phyloP scores from a whole-genome alignment of 225 moss, liverwort and hornwort species.

The Asterella californica region DNA sequence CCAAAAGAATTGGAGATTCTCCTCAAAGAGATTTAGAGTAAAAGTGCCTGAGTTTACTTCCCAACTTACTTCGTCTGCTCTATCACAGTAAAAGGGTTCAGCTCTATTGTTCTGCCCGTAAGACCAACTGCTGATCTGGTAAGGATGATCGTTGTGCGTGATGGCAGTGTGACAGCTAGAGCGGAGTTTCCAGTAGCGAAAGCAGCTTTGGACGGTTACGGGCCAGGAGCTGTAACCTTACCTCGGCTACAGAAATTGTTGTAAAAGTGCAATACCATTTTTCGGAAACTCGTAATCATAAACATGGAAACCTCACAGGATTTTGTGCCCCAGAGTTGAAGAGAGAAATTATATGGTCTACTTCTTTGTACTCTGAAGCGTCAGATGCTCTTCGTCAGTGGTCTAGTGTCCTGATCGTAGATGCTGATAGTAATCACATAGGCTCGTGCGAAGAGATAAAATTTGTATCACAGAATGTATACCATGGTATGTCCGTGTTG shows the following conservation, averaged over 20 bases:
- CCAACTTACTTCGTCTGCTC: neutral
- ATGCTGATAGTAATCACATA: no score
- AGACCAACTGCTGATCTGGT: no score
- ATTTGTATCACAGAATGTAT: no score
- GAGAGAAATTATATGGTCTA: no score
- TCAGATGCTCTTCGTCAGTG: no score
- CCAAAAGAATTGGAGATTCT: neutral
- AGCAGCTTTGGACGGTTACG: conserved; percentile 77
- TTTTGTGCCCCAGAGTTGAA: no score
- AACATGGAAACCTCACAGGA: no score
- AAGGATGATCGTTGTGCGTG: neutral
- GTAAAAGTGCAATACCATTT: neutral
- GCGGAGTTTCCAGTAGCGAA: conserved; percentile 81
- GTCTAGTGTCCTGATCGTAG: no score
- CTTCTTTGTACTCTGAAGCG: no score
- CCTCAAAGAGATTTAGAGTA: neutral
- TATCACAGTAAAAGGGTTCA: neutral
- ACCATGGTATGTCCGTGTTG: no score
- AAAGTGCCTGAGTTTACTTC: neutral
- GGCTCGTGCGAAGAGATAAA: no score
- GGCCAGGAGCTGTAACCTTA: conserved; percentile 72
- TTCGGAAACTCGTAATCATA: no score
- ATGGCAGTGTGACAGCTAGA: conserved; percentile 63
- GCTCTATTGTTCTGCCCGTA: neutral
- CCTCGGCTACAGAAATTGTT: conserved; percentile 52